Conservation (phyloP, 2,329 filamentous ascomycete species). For the Rutstroemia sp. region DNA sequence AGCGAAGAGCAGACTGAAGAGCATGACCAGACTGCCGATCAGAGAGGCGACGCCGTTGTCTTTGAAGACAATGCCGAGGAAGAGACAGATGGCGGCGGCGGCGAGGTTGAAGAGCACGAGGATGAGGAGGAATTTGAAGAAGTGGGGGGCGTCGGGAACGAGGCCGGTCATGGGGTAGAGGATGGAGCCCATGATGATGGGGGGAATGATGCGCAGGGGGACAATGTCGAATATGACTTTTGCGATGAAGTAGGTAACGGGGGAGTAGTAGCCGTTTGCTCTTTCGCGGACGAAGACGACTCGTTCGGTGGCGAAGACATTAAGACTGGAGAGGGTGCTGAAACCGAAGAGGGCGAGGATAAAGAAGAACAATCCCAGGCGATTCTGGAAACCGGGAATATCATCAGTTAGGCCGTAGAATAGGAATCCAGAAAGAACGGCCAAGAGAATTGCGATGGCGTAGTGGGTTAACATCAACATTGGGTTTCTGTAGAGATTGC, state of each 20-base stretch:
- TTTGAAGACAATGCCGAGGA: constrained; percentile 92
- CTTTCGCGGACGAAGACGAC: constrained; percentile 87
- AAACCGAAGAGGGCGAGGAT: constrained; percentile 93
- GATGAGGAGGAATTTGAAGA: constrained; percentile 85
- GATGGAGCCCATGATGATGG: constrained; percentile 90
- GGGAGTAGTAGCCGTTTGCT: constrained; percentile 94
- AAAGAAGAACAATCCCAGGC: constrained; percentile 96
- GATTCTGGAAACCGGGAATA: constrained; percentile 95
- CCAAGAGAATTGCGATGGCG: constrained; percentile 89
- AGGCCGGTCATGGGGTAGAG: constrained; percentile 97
- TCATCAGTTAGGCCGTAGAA: constrained; percentile 97
- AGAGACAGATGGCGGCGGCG: constrained; percentile 85
- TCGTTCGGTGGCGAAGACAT: constrained; percentile 85
- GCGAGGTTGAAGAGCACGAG: constrained; percentile 94
- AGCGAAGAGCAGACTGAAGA: constrained; percentile 92
- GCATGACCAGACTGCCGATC: constrained; percentile 91
- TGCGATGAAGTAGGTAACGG: constrained; percentile 85
- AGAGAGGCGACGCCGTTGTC: constrained; percentile 88
- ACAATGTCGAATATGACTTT: constrained; percentile 99
- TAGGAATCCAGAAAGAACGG: constrained; percentile 87
- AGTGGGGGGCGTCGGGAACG: constrained; percentile 72
- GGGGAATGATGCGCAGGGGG: constrained; percentile 86
- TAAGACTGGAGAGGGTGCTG: constrained; percentile 88
- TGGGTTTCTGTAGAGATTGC: constrained; percentile 93
- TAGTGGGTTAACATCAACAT: constrained; percentile 99